Percentiles rank a stretch among this genome's conserved stretches.
These are phyloP conservation scores for Madurella mycetomatis DNA, from an alignment of 2,329 filamentous ascomycete genomes.

Conservation along the genomic window DNA sequence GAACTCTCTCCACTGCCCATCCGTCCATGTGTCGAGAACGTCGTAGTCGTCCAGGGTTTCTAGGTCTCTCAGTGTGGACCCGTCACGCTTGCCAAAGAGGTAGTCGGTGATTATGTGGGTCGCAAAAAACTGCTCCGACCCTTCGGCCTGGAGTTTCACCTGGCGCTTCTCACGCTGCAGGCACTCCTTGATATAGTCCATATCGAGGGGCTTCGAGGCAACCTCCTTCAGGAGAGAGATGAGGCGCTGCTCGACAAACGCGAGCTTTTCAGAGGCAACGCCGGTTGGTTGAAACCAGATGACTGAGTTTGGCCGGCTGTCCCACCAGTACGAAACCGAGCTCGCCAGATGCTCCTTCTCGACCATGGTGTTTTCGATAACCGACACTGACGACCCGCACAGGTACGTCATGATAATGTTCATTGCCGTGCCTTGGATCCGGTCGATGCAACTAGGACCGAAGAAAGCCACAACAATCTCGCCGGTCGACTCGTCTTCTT, in stretches of 20 bases:
- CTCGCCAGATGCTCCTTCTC: conserved; percentile 91
- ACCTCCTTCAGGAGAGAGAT: conserved; percentile 80
- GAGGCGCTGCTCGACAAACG: conserved; percentile 77
- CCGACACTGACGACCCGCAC: conserved; percentile 85
- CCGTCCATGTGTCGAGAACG: conserved; percentile 70
- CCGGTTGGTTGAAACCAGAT: conserved; percentile 84
- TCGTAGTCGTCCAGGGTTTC: conserved; percentile 58
- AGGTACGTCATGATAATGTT: conserved; percentile 81
- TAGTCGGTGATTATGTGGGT: conserved; percentile 88
- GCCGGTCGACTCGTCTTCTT: conserved; percentile 91
- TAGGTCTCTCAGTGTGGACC: conserved; percentile 65
- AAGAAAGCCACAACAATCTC: conserved; percentile 85
- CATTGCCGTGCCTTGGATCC: conserved; percentile 64
- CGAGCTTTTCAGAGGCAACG: conserved; percentile 81
- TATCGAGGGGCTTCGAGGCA: conserved; percentile 74
- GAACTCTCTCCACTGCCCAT: conserved; percentile 78
- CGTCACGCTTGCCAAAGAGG: conserved; percentile 81
- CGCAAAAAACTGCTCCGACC: conserved; percentile 74
- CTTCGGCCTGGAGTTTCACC: conserved; percentile 78
- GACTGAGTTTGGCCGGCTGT: conserved; percentile 73
- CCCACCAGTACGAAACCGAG: conserved; percentile 73
- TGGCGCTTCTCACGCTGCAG: conserved; percentile 76
- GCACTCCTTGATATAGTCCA: conserved; percentile 86
- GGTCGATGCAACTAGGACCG: conserved; percentile 74
- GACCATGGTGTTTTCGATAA: conserved; percentile 87